Evolutionary conservation across 2,329 filamentous ascomycete species (phyloP).

Genomic region (Tolypocladium ovalisporum): DNA sequence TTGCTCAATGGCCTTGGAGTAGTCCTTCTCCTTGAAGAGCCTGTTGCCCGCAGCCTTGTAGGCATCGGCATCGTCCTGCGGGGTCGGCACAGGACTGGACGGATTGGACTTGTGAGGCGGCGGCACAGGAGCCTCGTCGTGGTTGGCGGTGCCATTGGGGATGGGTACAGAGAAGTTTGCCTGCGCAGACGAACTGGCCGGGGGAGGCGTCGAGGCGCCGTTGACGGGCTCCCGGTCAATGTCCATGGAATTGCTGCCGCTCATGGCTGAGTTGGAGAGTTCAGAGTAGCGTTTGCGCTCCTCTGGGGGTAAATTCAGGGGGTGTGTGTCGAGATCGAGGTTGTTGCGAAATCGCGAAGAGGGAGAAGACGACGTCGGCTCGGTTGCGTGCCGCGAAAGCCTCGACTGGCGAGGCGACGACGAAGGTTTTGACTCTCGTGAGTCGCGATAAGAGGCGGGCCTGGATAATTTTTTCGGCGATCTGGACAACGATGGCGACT

Average conservation of each 20-base stretch:
- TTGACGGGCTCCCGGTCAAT: conserved; percentile 55
- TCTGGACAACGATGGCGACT: conserved; percentile 20
- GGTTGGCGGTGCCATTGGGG: conserved; percentile 31
- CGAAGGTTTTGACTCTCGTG: conserved; percentile 10
- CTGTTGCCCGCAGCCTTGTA: conserved; percentile 94
- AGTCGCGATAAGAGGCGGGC: conserved; percentile 18
- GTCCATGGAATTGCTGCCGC: conserved; percentile 60
- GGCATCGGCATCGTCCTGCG: conserved; percentile 69
- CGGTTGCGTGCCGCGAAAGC: conserved; percentile 37
- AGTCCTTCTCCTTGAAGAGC: conserved; percentile 93
- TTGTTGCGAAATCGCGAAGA: conserved; percentile 41
- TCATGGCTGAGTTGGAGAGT: conserved; percentile 49
- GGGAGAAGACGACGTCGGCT: conserved; percentile 30
- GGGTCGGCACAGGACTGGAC: conserved; percentile 42
- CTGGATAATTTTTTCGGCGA: conserved; percentile 19
- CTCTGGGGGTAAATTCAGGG: conserved; percentile 82
- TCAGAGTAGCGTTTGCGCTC: conserved; percentile 68
- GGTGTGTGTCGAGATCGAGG: conserved; percentile 64
- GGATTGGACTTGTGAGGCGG: conserved; percentile 61
- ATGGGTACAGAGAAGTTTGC: conserved; percentile 42
- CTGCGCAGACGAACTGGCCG: conserved; percentile 27
- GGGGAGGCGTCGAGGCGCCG: conserved; percentile 41
- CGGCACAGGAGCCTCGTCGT: conserved; percentile 47
- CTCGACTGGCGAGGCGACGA: conserved; percentile 28
- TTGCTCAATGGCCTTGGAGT: conserved; percentile 75